A percentile compares a stretch with the other conserved stretches of the same genome.
Evolutionary conservation across 352 stramenopile species (phyloP).

Genomic region (Phytopythium cucurbitacearum): DNA sequence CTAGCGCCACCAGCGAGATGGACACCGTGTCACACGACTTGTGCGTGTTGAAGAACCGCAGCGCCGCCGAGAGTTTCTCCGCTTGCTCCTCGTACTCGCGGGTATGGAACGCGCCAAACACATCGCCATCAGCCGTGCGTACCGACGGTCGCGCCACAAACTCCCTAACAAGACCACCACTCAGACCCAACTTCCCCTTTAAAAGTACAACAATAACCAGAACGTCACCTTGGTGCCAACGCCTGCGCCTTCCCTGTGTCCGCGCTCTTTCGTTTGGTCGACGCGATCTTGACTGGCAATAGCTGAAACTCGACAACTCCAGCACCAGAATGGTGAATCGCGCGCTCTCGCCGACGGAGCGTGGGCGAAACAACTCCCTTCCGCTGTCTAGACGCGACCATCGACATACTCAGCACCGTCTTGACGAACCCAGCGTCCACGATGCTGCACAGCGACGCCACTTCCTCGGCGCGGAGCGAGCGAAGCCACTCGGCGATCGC

Average conservation of each 20-base stretch:
- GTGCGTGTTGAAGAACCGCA: slow-evolving; percentile 57
- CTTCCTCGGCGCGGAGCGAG: slow-evolving; percentile 29
- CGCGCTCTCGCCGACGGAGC: background rate
- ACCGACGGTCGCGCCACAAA: slow-evolving; percentile 50
- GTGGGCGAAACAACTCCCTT: background rate
- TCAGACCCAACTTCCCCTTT: slow-evolving; percentile 2
- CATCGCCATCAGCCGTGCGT: slow-evolving; percentile 45
- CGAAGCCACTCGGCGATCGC: slow-evolving; percentile 50
- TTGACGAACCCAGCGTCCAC: slow-evolving; percentile 74
- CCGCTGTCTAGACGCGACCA: slow-evolving; percentile 9
- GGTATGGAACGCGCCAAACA: slow-evolving; percentile 44
- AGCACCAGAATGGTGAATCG: background rate
- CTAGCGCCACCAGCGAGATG: slow-evolving; percentile 39
- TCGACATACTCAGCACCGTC: slow-evolving; percentile 69
- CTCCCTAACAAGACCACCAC: slow-evolving; percentile 24
- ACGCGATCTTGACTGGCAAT: slow-evolving; percentile 19
- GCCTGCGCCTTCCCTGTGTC: slow-evolving; percentile 5
- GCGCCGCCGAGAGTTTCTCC: slow-evolving; percentile 17
- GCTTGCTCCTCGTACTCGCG: slow-evolving; percentile 42
- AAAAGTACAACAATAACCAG: background rate
- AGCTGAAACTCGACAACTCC: slow-evolving; percentile 53
- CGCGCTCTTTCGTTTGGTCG: background rate
- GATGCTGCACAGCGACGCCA: slow-evolving; percentile 58
- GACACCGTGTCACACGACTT: slow-evolving; percentile 70
- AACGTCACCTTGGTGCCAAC: slow-evolving; percentile 15